Base-by-base conservation (phyloP, 306 rosid genomes). In the Sechiopsis laciniata region DNA sequence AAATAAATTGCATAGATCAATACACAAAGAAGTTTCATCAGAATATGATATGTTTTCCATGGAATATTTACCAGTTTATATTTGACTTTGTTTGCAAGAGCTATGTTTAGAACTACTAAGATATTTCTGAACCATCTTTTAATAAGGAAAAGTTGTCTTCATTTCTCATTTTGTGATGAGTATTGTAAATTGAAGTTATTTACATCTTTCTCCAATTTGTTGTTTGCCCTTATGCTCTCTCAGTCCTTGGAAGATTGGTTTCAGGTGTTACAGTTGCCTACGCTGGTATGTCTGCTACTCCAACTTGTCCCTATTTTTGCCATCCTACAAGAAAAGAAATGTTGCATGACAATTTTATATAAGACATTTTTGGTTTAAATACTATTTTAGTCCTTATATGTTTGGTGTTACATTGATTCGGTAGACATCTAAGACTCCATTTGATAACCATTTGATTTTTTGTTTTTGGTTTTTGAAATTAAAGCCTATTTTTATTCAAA, bases 251-350 rank as follows among this genome's bases (percentile, higher is more conserved):
- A 75, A 84, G 96, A 87, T 75, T 90, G 46, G 90, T 88, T 73
- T 82, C 92, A 19, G 97, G 92, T 57, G 85, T 81, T 54, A 90
- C 98, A 8, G 88, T 94, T 81, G 95, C 97, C 48, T 94, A 91
- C 75, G 85, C 92, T 59, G 98, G 98, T 88, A 86, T 40, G 89
- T 72, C 74, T 32, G 32, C 45, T 51, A 10, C 72, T 66, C 26
- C 53, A 60, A n/a, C 55, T 71, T 55, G 12, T 50, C 26, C 8
- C 2, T 53, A 52, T 54, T 59, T 57, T 14, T 72, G 13, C 55
- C 74, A 52, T 67, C 55, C 29, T 21, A 20, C 19, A 20, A 67
- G 55, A 12, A n/a, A 64, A 64, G 32, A 69, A 50, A 21, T 22
- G 24, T 68, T 63, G 22, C 19, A 15, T 7, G 12, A 65, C 0